Evolutionary conservation across 2,329 filamentous ascomycete species (phyloP).

Genomic region (Calycina marina): DNA sequence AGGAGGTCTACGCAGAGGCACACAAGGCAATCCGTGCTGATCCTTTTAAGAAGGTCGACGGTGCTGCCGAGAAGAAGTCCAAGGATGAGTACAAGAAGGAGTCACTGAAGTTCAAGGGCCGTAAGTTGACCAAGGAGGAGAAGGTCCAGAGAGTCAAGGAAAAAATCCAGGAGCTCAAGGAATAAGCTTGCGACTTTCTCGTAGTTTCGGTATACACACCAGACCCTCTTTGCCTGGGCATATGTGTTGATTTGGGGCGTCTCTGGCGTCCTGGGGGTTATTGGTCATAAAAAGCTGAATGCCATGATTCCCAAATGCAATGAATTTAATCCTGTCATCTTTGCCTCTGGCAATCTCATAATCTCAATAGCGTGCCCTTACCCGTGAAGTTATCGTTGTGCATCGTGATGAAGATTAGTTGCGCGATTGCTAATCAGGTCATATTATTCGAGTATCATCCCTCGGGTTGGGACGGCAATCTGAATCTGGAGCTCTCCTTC

Average conservation of each 20-base stretch:
- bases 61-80: slow-evolving; percentile 70
- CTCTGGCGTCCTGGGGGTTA: background rate
- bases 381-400: too few relatives aligned
- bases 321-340: too few relatives aligned
- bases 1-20: slow-evolving; percentile 91
- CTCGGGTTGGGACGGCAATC: too few relatives aligned
- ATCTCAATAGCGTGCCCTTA: too few relatives aligned
- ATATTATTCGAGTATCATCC: too few relatives aligned
- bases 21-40: slow-evolving; percentile 96
- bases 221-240: too few relatives aligned
- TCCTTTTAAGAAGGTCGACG: slow-evolving; percentile 84
- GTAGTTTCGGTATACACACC: too few relatives aligned
- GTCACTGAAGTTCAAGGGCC: slow-evolving; percentile 73
- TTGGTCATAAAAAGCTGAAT: background rate
- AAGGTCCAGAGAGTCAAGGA: slow-evolving; percentile 71
- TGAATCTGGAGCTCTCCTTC: too few relatives aligned
- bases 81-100: slow-evolving; percentile 96
- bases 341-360: too few relatives aligned
- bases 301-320: background rate
- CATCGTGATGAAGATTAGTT: too few relatives aligned
- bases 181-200: too few relatives aligned
- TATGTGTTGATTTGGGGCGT: background rate
- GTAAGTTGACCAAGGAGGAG: slow-evolving; percentile 73
- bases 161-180: slow-evolving; percentile 74
- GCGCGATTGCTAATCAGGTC: too few relatives aligned